Percentiles rank a stretch among this genome's conserved stretches.
Conservation (phyloP, 2,329 filamentous ascomycete genomes). For the Colletotrichum gloeosporioides region DNA sequence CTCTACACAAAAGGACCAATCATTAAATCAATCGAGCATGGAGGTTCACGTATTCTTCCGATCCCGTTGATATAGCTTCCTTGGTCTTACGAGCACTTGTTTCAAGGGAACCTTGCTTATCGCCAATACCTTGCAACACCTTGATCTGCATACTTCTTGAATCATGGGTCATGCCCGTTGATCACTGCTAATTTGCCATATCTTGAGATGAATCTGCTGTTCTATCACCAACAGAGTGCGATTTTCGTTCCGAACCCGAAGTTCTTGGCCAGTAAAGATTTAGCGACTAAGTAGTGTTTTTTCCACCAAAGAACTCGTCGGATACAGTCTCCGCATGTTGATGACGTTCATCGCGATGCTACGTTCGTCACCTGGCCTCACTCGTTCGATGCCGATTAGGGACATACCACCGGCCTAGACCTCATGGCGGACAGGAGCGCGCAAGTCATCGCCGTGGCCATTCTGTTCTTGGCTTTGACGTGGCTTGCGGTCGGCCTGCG, state of each 20-base stretch:
- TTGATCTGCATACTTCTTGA: too few relatives aligned
- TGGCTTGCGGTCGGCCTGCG: conserved; percentile 34
- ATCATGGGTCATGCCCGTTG: neutral
- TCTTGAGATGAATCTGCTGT: neutral
- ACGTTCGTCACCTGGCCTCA: neutral
- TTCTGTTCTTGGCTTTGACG: conserved; percentile 37
- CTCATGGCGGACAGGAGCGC: conserved; percentile 21
- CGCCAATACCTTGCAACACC: neutral
- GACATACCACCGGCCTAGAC: neutral
- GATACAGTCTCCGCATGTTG: too few relatives aligned
- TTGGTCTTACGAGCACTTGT: neutral
- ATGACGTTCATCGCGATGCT: neutral
- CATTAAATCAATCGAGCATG: too few relatives aligned
- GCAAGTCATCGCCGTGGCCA: conserved; percentile 27
- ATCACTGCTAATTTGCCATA: neutral
- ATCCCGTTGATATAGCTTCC: neutral
- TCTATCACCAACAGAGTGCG: neutral
- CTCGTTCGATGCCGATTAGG: neutral
- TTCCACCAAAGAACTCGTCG: too few relatives aligned
- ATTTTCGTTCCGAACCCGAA: neutral
- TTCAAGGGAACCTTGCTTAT: neutral
- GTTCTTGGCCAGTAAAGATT: too few relatives aligned
- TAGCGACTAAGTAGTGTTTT: too few relatives aligned
- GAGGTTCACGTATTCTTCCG: neutral
- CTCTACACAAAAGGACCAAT: neutral